These are phyloP conservation scores for Fusarium paranaense DNA, from an alignment of 2,329 filamentous ascomycete genomes.

Conservation along the genomic window DNA sequence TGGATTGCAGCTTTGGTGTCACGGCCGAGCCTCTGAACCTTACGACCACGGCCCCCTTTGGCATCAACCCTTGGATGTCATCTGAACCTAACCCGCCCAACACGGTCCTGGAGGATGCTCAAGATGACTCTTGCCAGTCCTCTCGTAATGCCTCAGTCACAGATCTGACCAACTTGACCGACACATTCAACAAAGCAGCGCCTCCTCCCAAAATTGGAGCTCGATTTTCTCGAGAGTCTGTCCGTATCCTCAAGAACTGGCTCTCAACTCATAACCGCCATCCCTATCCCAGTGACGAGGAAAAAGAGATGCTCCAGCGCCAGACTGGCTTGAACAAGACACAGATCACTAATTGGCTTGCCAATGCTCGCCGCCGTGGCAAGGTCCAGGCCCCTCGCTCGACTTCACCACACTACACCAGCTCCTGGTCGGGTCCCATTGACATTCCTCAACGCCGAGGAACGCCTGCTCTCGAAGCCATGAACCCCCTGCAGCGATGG, in stretches of 20 bases:
- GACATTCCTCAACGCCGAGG: constrained; percentile 76
- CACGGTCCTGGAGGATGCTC: constrained; percentile 44
- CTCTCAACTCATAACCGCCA: constrained; percentile 82
- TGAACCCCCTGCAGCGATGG: constrained; percentile 71
- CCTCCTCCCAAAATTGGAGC: constrained; percentile 73
- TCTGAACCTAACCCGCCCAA: constrained; percentile 58
- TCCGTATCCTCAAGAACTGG: constrained; percentile 87
- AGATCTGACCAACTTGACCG: constrained; percentile 45
- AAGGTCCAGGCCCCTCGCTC: constrained; percentile 78
- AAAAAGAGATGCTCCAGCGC: constrained; percentile 82
- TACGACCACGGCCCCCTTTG: constrained; percentile 52
- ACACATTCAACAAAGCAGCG: constrained; percentile 45
- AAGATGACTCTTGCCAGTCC: constrained; percentile 41
- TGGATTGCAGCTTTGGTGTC: constrained; percentile 67
- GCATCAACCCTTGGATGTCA: constrained; percentile 59
- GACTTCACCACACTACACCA: constrained; percentile 75
- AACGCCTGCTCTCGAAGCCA: constrained; percentile 64
- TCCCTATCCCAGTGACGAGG: constrained; percentile 88
- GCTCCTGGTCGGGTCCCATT: constrained; percentile 71
- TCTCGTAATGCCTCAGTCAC: constrained; percentile 41
- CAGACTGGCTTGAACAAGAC: constrained; percentile 84
- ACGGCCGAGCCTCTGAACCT: constrained; percentile 50
- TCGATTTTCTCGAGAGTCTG: constrained; percentile 83
- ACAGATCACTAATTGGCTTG: constrained; percentile 93
- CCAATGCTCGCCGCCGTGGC: constrained; percentile 85